Evolutionary conservation across 2,329 filamentous ascomycete genomes (phyloP), one percentile per base, ranked within the genome.

Genomic region (Chrysosporium queenslandicum): DNA sequence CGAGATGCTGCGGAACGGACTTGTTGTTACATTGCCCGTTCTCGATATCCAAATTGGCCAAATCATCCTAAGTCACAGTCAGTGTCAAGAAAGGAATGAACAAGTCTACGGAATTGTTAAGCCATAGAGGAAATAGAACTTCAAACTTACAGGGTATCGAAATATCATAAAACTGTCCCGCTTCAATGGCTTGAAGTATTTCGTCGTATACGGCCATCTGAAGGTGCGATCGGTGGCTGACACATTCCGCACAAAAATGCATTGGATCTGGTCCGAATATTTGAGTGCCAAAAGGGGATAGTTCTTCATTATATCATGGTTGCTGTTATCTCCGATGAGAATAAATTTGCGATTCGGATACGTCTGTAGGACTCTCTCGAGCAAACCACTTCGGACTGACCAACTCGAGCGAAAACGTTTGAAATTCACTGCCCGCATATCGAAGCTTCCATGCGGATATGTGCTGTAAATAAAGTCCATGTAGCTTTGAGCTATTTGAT

Each of bases 91-190:
- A n/a, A n/a, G n/a, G n/a, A n/a, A n/a, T n/a, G n/a, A n/a, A n/a
- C n/a, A n/a, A n/a, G n/a, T n/a, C n/a, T n/a, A n/a, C n/a, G n/a
- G n/a, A n/a, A n/a, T n/a, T n/a, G n/a, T n/a, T n/a, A n/a, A n/a
- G n/a, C n/a, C n/a, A n/a, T n/a, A n/a, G n/a, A n/a, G n/a, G n/a
- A n/a, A n/a, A n/a, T n/a, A 18, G 21, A 25, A 14, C 43, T 4
- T n/a, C n/a, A 23, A 41, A 57, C 61, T 51, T 59, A 64, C 62
- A 0, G 85, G 77, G 16, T 83, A 76, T 14, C 76, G 71, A 74
- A 91, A 90, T 70, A 91, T 90, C 85, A 90, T 89, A 70, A 87
- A 90, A 58, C 72, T 77, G 29, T 73, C 73, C 64, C 83, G 78
- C 47, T 83, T 77, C 40, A 90, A 63, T 2, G 71, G 77, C 68